Conservation (phyloP, 2,329 filamentous ascomycete genomes). For the Ilyonectria robusta region DNA sequence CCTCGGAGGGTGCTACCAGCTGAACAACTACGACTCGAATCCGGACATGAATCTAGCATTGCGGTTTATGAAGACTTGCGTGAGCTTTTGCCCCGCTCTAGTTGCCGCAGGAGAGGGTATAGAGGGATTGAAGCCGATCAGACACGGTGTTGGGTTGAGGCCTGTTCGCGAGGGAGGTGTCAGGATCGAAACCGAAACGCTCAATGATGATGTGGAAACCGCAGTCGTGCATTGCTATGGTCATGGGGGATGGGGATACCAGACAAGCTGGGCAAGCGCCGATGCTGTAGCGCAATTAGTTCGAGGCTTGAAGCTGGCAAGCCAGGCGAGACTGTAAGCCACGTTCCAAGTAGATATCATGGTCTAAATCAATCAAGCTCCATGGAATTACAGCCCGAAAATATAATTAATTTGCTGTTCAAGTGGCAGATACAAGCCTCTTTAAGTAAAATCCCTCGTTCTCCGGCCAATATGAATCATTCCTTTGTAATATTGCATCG, state of each 20-base stretch:
- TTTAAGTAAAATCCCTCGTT: no score
- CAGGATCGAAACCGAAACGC: constrained; percentile 75
- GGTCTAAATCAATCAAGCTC: no score
- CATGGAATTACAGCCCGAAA: no score
- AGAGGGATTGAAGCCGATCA: constrained; percentile 77
- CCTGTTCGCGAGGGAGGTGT: constrained; percentile 79
- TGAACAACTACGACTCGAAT: constrained; percentile 79
- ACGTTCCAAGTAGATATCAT: no score
- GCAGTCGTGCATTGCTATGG: constrained; percentile 79
- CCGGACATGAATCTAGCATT: constrained; percentile 79
- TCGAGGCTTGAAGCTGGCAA: no score
- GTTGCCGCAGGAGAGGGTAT: constrained; percentile 71
- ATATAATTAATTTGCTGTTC: no score
- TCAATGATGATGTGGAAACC: constrained; percentile 8
- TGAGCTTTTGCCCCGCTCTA: constrained; percentile 72
- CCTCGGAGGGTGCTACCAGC: constrained; percentile 82
- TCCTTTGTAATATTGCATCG: no score
- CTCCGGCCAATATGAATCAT: no score
- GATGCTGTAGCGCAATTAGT: no score
- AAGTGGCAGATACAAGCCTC: no score
- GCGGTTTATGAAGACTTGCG: constrained; percentile 81
- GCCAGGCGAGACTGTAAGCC: no score
- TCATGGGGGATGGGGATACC: constrained; percentile 78
- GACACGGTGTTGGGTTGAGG: constrained; percentile 84
- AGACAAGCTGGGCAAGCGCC: background rate